Conservation (phyloP, 805 yeast genomes). For the Suhomyces sp. region DNA sequence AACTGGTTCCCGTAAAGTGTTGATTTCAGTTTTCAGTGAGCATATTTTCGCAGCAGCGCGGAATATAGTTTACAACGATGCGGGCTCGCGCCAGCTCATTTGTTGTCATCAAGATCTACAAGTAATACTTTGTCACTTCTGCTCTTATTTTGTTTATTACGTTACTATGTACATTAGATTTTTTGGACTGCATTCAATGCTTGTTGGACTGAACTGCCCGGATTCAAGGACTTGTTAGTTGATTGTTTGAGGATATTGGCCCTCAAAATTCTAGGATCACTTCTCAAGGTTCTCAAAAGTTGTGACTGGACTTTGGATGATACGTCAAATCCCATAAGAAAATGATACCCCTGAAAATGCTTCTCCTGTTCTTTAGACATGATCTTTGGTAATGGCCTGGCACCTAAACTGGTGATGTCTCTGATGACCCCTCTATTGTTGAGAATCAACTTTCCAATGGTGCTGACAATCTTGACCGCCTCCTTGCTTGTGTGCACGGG, state of each 20-base stretch:
- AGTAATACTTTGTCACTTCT: not conserved
- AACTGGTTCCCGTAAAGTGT: no score
- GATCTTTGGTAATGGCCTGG: conserved; percentile 73
- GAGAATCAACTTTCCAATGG: conserved; percentile 78
- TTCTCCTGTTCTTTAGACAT: conserved; percentile 82
- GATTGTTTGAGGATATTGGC: conserved; percentile 67
- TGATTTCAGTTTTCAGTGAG: not conserved
- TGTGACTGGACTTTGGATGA: conserved; percentile 85
- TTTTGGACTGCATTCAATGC: conserved; percentile 13
- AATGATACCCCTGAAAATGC: conserved; percentile 88
- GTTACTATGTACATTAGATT: conserved; percentile 10
- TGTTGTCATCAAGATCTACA: not conserved
- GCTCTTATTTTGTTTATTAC: not conserved
- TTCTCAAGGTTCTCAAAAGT: conserved; percentile 70
- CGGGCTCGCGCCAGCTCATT: not conserved
- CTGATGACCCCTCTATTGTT: conserved; percentile 94
- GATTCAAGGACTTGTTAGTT: conserved; percentile 49
- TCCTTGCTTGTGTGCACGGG: conserved; percentile 44
- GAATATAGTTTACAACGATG: not conserved
- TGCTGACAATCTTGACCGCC: conserved; percentile 45
- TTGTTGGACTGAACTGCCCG: conserved; percentile 46
- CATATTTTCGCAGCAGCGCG: not conserved
- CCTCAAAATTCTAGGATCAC: conserved; percentile 89
- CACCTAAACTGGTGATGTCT: conserved; percentile 75
- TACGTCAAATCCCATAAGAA: conserved; percentile 81